Conservation (phyloP, 139 green algal species). For the Chlorella vulgaris region DNA sequence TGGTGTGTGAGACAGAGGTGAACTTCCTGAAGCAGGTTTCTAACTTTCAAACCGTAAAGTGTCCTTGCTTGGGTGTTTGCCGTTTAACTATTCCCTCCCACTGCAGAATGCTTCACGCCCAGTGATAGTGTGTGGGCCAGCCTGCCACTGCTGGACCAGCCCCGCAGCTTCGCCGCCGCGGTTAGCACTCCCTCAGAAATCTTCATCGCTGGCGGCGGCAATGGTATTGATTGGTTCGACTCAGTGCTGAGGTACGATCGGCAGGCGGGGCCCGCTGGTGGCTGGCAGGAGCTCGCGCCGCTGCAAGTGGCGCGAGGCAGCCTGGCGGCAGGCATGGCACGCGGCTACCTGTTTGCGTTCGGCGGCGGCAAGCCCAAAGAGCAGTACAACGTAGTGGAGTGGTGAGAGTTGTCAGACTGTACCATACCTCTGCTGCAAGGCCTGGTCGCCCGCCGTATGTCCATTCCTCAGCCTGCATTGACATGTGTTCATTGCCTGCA, state of each 20-base stretch:
- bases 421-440: no score
- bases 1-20: no score
- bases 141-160: constrained; percentile 29
- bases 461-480: no score
- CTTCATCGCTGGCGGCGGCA: constrained; percentile 36
- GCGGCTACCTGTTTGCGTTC: constrained; percentile 31
- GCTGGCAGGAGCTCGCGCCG: constrained; percentile 26
- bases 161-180: constrained; percentile 34
- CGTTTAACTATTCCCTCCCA: not conserved
- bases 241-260: constrained; percentile 30
- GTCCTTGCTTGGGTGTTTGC: not conserved
- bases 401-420: constrained; percentile 10
- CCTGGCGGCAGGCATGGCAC: constrained; percentile 24
- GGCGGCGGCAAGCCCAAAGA: constrained; percentile 46
- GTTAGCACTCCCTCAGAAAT: constrained; percentile 21
- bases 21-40: no score
- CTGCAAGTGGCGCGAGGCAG: constrained; percentile 34
- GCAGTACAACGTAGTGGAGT: constrained; percentile 45
- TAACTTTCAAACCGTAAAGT: no score
- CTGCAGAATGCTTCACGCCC: constrained; percentile 29
- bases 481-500: no score
- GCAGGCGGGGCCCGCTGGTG: not conserved
- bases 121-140: constrained; percentile 2
- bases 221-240: constrained; percentile 42
- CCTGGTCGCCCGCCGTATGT: no score